Evolutionary conservation across 495 filamentous ascomycete genomes (phyloP), one percentile per base, ranked within the genome.

Genomic region (Trichoderma gamsii): DNA sequence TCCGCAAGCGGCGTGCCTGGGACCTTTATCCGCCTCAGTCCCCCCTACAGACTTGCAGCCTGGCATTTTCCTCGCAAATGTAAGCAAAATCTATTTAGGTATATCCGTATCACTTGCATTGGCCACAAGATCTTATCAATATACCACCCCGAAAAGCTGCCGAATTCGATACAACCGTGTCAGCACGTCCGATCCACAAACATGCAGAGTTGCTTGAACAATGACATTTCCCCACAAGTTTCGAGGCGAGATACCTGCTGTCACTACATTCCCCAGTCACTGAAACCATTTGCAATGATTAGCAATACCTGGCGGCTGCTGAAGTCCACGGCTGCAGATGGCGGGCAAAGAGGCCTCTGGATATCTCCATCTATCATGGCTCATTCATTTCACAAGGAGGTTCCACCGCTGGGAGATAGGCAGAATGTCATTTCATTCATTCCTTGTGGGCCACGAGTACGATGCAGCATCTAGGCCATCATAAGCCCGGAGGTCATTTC

Each of bases 151-250:
- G 77, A 76, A 41, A 83, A 61, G 77, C 89, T 25, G 83, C 83
- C 21, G 85, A 84, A 9, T 77, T 78, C 25, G 86, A 87, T 69
- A 87, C 85, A 4, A 84, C 82, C 1, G 81, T 83, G 15, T 84
- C 79, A 65, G 73, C 49, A 75, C 4, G 73, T 87, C 9, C 76
- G 80, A 51, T 73, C 81, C 0, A 74, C 84, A 23, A 69, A 88
- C 38, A 86, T 87, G 70, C 77, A 83, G 70, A 69, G 82, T 6
- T 74, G 86, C 6, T 81, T 80, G 67, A 76, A 79, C 66, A 79
- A 18, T 78, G 8, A 52, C 66, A 18, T 72, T 79, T 18, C 81
- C 80, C 70, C 43, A 66, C 9, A 76, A 75, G 43, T 76, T 81
- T 25, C 76, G 76, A 43, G 38, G 73, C 35, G 81, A 84, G 70